phyloP scores from a whole-genome alignment of 2,329 filamentous ascomycete genomes.

The Fusarium metavorans region DNA sequence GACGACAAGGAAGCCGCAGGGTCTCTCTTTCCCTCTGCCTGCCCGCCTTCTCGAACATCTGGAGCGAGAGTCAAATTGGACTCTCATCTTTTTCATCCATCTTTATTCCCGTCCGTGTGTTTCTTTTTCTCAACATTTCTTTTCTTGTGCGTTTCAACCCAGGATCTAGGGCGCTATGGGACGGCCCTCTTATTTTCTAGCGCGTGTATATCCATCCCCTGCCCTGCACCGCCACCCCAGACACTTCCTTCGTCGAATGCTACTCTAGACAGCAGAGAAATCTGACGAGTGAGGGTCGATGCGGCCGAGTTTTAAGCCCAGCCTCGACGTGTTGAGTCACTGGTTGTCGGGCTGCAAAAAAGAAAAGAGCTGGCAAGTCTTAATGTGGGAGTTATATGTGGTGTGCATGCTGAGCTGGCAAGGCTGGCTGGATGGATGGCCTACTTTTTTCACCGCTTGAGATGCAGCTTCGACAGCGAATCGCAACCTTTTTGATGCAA shows the following conservation, averaged over 20 bases:
- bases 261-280: constrained; percentile 10
- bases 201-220: constrained; percentile 2
- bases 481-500: neutral
- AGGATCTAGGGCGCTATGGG: neutral
- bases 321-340: neutral
- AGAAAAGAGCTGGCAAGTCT: constrained; percentile 23
- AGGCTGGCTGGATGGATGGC: constrained; percentile 18
- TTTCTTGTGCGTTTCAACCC: constrained; percentile 32
- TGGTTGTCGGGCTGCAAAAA: neutral
- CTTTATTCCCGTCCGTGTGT: constrained; percentile 16
- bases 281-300: constrained; percentile 20
- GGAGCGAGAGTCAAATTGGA: neutral
- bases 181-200: constrained; percentile 17
- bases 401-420: constrained; percentile 36
- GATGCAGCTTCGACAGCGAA: constrained; percentile 6
- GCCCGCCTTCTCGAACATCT: constrained; percentile 27
- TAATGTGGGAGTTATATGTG: constrained; percentile 36
- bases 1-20: neutral
- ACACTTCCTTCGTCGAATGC: constrained; percentile 16
- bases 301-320: constrained; percentile 16
- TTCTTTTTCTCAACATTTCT: constrained; percentile 17
- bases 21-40: neutral
- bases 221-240: constrained; percentile 20
- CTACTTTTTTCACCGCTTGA: neutral
- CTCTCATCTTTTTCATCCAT: neutral